Evolutionary conservation across 768 basidiomycete genomes (phyloP), one percentile per base, ranked within the genome.

Genomic region (Auricularia cornea): DNA sequence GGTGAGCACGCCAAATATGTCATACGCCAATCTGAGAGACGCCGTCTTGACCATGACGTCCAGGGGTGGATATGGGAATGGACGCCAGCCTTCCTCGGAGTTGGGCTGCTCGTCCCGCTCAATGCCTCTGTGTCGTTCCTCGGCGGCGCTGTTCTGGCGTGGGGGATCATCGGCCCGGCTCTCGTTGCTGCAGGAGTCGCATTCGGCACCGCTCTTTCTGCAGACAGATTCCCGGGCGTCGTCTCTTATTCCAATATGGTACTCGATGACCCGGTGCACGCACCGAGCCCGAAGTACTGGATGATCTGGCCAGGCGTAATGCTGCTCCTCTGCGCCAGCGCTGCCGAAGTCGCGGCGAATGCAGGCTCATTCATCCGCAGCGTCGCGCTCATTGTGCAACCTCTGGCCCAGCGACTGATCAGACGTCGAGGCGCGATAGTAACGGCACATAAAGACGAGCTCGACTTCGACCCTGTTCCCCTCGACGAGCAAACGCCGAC

Each of bases 291-390:
- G 16, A 79, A 83, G 32, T 84, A 84, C 72, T 85, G 84, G 85
- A 75, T 85, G 59, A 72, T 85, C 38, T 85, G 84, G 84, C 84
- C 84, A 38, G 84, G 84, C 70, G 80, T 84, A 64, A 69, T 85
- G 57, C 76, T 85, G 72, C 85, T 86, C 82, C 74, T 86, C 66
- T 67, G 85, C 63, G 85, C 83, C 72, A 82, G 83, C 56, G 83
- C 84, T 70, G 76, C 80, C 35, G 84, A 85, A 63, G 77, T 85
- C 62, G 63, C 76, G 59, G 68, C 83, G 65, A 79, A 72, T 66
- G 66, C 79, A 52, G 65, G 72, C 5, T 78, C 80, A 35, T 63
- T 78, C 61, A 35, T 79, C 62, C 54, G 54, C n/a, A 66, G 75
- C 78, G 62, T 48, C 44, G 44, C 44, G 16, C 66, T 69, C 66